phyloP scores from a whole-genome alignment of 441 rosid genomes.

The Pelargonium fulgidum region DNA sequence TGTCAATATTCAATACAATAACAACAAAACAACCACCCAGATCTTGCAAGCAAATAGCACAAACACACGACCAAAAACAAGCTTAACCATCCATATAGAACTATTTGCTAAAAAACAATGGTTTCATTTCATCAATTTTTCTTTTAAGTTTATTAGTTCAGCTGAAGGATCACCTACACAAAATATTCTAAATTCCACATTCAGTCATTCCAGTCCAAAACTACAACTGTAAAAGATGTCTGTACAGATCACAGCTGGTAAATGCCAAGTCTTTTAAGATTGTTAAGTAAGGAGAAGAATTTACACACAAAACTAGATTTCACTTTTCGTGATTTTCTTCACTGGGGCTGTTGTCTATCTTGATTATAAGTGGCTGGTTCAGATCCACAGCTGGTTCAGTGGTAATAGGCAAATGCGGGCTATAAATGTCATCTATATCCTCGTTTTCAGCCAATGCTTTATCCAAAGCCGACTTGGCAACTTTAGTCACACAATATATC shows the following conservation, averaged over 20 bases:
- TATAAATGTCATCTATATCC: conserved; percentile 37
- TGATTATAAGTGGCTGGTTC: conserved; percentile 67
- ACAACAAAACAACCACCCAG: no score
- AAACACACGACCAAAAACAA: no score
- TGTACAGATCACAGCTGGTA: neutral
- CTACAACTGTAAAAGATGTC: neutral
- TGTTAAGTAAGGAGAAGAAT: conserved; percentile 28
- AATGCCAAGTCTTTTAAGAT: conserved; percentile 13
- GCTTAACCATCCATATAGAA: no score
- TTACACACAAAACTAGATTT: conserved; percentile 26
- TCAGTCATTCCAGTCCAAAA: neutral
- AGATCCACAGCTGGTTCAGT: conserved; percentile 41
- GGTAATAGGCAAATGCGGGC: conserved; percentile 38
- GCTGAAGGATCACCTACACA: no score
- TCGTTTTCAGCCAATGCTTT: conserved; percentile 91
- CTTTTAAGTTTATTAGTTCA: neutral
- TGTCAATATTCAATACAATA: no score
- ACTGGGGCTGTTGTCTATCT: conserved; percentile 41
- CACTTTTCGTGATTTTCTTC: conserved; percentile 39
- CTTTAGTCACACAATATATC: conserved; percentile 70
- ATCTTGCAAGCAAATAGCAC: no score
- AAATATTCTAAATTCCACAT: neutral
- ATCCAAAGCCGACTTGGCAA: conserved; percentile 81
- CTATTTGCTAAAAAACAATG: neutral
- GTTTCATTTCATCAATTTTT: neutral